Percentiles rank a stretch among this genome's conserved stretches.
These are phyloP conservation scores for Dendrobium catenatum DNA, from an alignment of 106 monocot genomes.

Conservation along the genomic window DNA sequence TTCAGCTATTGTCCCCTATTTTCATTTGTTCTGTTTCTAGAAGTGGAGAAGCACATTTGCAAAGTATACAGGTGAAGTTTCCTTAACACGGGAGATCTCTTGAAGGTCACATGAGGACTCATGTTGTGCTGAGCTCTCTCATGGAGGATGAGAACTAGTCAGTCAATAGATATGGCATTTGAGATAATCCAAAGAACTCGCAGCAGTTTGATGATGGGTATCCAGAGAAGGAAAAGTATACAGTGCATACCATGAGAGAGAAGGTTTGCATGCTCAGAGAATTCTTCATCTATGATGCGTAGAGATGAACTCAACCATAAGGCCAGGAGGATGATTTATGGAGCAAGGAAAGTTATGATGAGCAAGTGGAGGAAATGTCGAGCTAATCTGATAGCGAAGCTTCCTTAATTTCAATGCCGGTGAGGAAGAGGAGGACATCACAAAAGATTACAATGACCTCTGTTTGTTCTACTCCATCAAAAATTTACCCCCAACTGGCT, in stretches of 20 bases:
- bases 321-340: not conserved
- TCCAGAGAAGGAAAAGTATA: not conserved
- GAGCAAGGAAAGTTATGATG: not conserved
- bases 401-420: not conserved
- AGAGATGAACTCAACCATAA: not conserved
- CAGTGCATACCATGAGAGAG: not conserved
- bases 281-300: not conserved
- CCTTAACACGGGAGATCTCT: conserved; percentile 29
- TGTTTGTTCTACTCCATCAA: not conserved
- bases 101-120: conserved; percentile 48
- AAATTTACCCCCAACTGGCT: too few relatives aligned
- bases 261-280: not conserved
- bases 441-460: not conserved
- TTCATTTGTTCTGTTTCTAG: not conserved
- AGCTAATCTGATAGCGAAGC: not conserved
- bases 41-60: conserved; percentile 21
- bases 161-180: not conserved
- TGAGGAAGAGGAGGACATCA: conserved; percentile 5
- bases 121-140: not conserved
- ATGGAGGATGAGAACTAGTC: not conserved
- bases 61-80: conserved; percentile 33
- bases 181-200: not conserved
- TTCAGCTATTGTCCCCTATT: not conserved
- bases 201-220: not conserved
- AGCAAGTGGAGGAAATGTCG: not conserved